phyloP scores from a whole-genome alignment of 805 yeast species.

The Ogataea nakhonphanomensis region DNA sequence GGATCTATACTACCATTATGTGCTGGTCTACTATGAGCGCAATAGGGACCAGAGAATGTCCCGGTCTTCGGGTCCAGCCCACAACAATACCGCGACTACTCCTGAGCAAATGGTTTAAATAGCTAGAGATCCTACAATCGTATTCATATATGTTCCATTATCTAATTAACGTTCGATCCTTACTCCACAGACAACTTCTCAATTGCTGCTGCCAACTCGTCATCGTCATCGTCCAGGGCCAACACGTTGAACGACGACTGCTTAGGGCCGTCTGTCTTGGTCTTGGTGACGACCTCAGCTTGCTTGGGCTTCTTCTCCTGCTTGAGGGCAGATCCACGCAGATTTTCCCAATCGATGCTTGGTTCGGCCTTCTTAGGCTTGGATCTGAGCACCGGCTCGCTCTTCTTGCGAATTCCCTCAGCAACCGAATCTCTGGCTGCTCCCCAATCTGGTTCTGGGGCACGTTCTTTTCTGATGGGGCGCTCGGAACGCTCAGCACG shows the following conservation, averaged over 20 bases:
- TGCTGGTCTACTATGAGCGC: slow-evolving; percentile 34
- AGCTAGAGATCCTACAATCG: neutral
- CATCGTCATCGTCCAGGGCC: slow-evolving; percentile 48
- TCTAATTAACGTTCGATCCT: slow-evolving; percentile 43
- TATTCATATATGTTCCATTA: neutral
- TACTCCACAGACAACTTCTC: slow-evolving; percentile 39
- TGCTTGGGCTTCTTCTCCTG: slow-evolving; percentile 5
- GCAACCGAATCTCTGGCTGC: slow-evolving; percentile 35
- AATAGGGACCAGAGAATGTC: slow-evolving; percentile 23
- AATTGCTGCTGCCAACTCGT: slow-evolving; percentile 22
- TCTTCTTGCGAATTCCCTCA: slow-evolving; percentile 3
- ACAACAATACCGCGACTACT: neutral
- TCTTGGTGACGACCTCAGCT: slow-evolving; percentile 14
- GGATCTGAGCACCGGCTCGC: slow-evolving; percentile 11
- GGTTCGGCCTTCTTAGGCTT: slow-evolving; percentile 18
- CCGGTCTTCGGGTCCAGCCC: neutral
- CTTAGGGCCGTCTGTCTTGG: slow-evolving; percentile 29
- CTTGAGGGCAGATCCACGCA: slow-evolving; percentile 26
- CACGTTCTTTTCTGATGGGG: slow-evolving; percentile 26
- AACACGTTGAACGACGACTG: slow-evolving; percentile 50
- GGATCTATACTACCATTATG: slow-evolving; percentile 53
- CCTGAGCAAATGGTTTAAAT: slow-evolving; percentile 10
- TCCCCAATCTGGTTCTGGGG: slow-evolving; percentile 44
- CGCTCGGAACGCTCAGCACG: slow-evolving; percentile 20
- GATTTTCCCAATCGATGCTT: slow-evolving; percentile 20